Conservation (phyloP, 2,329 filamentous ascomycete genomes). For the Verticillium zaregamsianum region DNA sequence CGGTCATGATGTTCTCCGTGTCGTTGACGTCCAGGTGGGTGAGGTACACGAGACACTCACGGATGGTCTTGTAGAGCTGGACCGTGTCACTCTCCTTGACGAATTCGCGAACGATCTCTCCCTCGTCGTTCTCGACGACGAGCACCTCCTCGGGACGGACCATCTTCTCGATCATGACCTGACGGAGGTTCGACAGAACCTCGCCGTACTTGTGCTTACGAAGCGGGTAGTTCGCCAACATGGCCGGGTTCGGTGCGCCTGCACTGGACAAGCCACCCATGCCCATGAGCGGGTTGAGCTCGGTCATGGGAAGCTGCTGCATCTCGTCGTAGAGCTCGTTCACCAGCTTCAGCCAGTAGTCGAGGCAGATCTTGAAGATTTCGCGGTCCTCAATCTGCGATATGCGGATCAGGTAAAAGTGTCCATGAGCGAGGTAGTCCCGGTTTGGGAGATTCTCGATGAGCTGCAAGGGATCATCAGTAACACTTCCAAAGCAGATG, state of each 20-base stretch:
- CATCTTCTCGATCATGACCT: slow-evolving; percentile 99
- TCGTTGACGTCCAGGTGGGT: slow-evolving; percentile 97
- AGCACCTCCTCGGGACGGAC: slow-evolving; percentile 95
- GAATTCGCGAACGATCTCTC: slow-evolving; percentile 97
- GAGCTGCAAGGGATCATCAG: slow-evolving; percentile 46
- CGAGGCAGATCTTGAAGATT: slow-evolving; percentile 98
- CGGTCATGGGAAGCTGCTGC: slow-evolving; percentile 90
- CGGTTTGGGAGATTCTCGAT: slow-evolving; percentile 94
- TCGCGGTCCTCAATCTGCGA: slow-evolving; percentile 98
- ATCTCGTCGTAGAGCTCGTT: slow-evolving; percentile 98
- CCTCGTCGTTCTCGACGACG: slow-evolving; percentile 99
- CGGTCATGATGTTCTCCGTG: slow-evolving; percentile 98
- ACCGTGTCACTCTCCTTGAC: slow-evolving; percentile 99
- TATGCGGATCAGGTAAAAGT: slow-evolving; percentile 97
- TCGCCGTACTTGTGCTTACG: slow-evolving; percentile 98
- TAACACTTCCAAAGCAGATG: slow-evolving; percentile 8
- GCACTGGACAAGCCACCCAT: slow-evolving; percentile 72
- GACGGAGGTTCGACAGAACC: slow-evolving; percentile 86
- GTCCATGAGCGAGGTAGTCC: slow-evolving; percentile 91
- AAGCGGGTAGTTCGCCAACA: slow-evolving; percentile 87
- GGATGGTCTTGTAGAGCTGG: slow-evolving; percentile 97
- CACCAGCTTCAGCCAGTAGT: slow-evolving; percentile 98
- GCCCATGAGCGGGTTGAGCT: slow-evolving; percentile 83
- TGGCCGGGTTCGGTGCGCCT: slow-evolving; percentile 77
- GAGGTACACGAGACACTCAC: slow-evolving; percentile 94